Evolutionary conservation across 768 basidiomycete genomes (phyloP).

Genomic region (Tylopilus felleus): DNA sequence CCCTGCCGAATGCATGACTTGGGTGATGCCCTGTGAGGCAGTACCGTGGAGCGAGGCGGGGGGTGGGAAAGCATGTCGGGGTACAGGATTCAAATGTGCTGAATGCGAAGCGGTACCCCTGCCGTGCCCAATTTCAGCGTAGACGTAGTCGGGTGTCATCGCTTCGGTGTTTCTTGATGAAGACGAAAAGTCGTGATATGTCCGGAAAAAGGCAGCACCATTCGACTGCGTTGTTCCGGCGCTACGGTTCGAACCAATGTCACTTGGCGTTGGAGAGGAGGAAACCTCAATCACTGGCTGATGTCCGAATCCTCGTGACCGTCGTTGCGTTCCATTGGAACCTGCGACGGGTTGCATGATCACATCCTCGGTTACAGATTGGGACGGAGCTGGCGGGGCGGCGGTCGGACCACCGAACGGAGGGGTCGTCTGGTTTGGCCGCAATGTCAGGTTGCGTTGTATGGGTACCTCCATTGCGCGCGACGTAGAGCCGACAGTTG

Average conservation of each 20-base stretch:
- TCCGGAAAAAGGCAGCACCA: constrained; percentile 59
- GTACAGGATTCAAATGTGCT: constrained; percentile 15
- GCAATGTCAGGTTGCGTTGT: constrained; percentile 28
- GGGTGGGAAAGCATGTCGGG: constrained; percentile 25
- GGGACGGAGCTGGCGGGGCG: constrained; percentile 2
- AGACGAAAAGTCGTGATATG: constrained; percentile 47
- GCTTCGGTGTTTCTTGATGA: constrained; percentile 49
- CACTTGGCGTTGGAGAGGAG: constrained; percentile 58
- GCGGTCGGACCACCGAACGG: constrained; percentile 7
- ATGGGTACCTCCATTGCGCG: constrained; percentile 28
- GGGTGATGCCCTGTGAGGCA: constrained; percentile 31
- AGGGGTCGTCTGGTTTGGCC: constrained; percentile 15
- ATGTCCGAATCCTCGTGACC: constrained; percentile 42
- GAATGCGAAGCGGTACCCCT: constrained; percentile 41
- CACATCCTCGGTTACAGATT: constrained; percentile 16
- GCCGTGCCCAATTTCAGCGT: constrained; percentile 75
- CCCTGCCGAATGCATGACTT: constrained; percentile 36
- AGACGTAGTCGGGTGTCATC: constrained; percentile 70
- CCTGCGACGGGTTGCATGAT: constrained; percentile 35
- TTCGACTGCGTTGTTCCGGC: constrained; percentile 50
- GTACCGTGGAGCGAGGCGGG: constrained; percentile 19
- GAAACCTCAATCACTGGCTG: constrained; percentile 62
- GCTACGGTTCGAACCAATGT: constrained; percentile 55
- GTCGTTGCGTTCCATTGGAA: constrained; percentile 37
- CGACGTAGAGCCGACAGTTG: constrained; percentile 8